These are phyloP conservation scores for Batkoa obscura DNA, from an alignment of 371 early-diverging fungal species.

Conservation along the genomic window DNA sequence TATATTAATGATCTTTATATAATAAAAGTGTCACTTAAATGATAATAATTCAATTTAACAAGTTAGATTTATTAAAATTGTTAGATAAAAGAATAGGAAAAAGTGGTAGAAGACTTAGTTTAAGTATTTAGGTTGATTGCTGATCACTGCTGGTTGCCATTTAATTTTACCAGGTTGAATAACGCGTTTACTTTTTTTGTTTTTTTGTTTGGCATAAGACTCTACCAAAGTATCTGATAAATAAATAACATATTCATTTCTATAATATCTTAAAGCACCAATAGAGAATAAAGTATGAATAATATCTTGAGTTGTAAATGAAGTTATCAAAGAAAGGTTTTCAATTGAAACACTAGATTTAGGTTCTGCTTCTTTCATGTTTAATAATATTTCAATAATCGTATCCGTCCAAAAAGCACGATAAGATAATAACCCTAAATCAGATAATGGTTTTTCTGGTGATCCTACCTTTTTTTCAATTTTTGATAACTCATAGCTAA, in stretches of 20 bases:
- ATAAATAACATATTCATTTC: conserved; percentile 82
- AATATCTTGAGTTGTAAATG: conserved; percentile 86
- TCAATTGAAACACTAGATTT: conserved; percentile 45
- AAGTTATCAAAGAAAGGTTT: conserved; percentile 63
- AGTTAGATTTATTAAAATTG: too few relatives aligned
- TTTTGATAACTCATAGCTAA: conserved; percentile 92
- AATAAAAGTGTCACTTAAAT: too few relatives aligned
- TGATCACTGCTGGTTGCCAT: conserved; percentile 66
- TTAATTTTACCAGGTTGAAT: conserved; percentile 60
- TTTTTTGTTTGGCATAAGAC: conserved; percentile 44
- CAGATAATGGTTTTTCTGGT: conserved; percentile 98
- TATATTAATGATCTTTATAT: too few relatives aligned
- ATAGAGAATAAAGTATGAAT: conserved; percentile 82
- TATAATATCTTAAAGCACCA: conserved; percentile 85
- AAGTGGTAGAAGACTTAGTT: conserved; percentile 9
- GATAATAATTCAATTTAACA: too few relatives aligned
- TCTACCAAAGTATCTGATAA: conserved; percentile 77
- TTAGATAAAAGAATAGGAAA: too few relatives aligned
- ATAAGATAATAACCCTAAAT: conserved; percentile 92
- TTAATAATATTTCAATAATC: neutral
- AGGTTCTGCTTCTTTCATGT: conserved; percentile 15
- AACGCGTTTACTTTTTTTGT: conserved; percentile 36
- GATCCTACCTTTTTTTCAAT: conserved; percentile 89
- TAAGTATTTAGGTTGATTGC: conserved; percentile 53
- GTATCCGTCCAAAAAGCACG: conserved; percentile 89